Base-by-base conservation (phyloP, 2,329 filamentous ascomycete species). In the Fusarium decemcellulare region DNA sequence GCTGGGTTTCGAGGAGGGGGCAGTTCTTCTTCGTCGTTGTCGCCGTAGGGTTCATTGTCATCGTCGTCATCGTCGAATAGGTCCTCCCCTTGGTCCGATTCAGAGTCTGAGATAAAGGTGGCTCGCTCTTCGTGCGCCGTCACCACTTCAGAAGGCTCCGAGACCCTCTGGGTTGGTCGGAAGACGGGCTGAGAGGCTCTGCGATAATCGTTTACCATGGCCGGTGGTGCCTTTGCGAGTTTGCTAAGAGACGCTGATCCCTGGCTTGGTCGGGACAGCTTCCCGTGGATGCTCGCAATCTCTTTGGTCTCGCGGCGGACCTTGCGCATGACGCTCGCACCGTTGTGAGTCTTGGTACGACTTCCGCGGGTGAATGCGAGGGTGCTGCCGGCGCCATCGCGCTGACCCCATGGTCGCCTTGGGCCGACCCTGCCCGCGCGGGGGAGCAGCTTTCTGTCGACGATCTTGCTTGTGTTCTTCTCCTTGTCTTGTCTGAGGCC, bases 401-500 rank as follows among this genome's bases (percentile, higher is more conserved):
- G 75, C 42, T 68, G 65, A n/a, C 76, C 71, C 72, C 73, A 74
- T 39, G 63, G 60, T n/a, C 72, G 67, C 53, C 72, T 76, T 40
- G 70, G 62, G 8, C 74, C 77, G 62, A 79, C 80, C 73, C 74
- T 80, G 57, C 72, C 82, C 64, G 70, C 76, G 8, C 79, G 81
- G 2, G 86, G 86, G 10, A 90, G 76, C 11, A 78, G 77, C 30
- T 79, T 82, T 46, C 81, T 79, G 61, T 87, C 83, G 32, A 92
- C 83, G 39, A 93, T 84, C 61, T 84, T 85, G 63, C 87, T 86
- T 14, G 83, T 83, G 60, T 90, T 88, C 59, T 85, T 84, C 37
- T 86, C 84, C 68, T 88, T 88, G 65, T 88, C 82, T 61, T 88
- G 81, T 72, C 86, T 85, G 65, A 92, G 84, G 14, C 85, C 87